These are phyloP conservation scores for Cytospora chrysosperma DNA, from an alignment of 2,329 filamentous ascomycete species.

Conservation along the genomic window DNA sequence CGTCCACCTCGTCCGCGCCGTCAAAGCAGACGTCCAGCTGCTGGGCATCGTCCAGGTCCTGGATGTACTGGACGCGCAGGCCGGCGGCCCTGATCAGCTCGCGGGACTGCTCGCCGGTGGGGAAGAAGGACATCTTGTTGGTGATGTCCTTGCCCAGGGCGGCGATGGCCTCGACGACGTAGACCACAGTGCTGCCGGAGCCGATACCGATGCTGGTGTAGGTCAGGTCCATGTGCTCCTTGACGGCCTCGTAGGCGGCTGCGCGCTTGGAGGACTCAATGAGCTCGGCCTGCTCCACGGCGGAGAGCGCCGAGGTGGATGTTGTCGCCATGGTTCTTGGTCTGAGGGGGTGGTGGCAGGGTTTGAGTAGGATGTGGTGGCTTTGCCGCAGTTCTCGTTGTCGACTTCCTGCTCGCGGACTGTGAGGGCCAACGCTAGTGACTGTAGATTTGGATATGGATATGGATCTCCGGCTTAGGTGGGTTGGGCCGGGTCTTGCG, in stretches of 20 bases:
- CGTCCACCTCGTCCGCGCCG: slow-evolving; percentile 94
- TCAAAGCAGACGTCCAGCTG: slow-evolving; percentile 90
- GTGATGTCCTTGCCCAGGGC: slow-evolving; percentile 55
- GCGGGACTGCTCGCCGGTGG: slow-evolving; percentile 88
- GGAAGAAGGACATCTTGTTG: slow-evolving; percentile 75
- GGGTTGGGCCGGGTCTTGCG: slow-evolving; percentile 6
- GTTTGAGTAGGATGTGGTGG: background rate
- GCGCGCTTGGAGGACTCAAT: slow-evolving; percentile 73
- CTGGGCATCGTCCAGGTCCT: slow-evolving; percentile 59
- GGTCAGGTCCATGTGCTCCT: slow-evolving; percentile 64
- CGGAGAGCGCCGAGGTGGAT: slow-evolving; percentile 28
- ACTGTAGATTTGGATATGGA: background rate
- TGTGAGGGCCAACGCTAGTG: background rate
- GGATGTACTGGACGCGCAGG: slow-evolving; percentile 73
- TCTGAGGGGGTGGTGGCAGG: background rate
- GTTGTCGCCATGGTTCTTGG: slow-evolving; percentile 38
- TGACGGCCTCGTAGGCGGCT: slow-evolving; percentile 72
- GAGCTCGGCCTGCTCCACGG: slow-evolving; percentile 35
- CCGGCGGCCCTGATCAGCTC: slow-evolving; percentile 80
- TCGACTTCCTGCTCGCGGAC: background rate
- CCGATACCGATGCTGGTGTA: slow-evolving; percentile 74
- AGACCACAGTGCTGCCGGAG: slow-evolving; percentile 78
- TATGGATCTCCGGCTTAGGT: slow-evolving; percentile 15
- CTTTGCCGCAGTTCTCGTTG: background rate
- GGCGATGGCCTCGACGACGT: slow-evolving; percentile 79